A percentile compares a stretch with the other conserved stretches of the same genome.
These are phyloP conservation scores for Solioccasus polychromus DNA, from an alignment of 768 basidiomycete species.

Conservation along the genomic window DNA sequence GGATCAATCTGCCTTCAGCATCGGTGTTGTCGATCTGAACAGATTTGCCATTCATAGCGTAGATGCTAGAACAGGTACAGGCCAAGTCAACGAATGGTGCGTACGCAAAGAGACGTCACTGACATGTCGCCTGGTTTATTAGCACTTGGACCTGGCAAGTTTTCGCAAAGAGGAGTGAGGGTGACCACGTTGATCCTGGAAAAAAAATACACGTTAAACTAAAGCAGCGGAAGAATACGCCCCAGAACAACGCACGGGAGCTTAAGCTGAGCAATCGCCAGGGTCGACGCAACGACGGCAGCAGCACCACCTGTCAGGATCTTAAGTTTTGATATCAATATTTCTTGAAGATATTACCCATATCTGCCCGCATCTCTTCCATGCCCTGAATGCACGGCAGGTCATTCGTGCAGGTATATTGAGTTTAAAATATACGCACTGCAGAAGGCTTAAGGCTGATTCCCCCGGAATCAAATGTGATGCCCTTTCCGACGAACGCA, in stretches of 20 bases:
- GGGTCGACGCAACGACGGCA: slow-evolving; percentile 64
- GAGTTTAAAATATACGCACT: slow-evolving; percentile 39
- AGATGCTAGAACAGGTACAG: slow-evolving; percentile 45
- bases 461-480: slow-evolving; percentile 88
- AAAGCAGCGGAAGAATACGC: background rate
- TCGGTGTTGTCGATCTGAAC: slow-evolving; percentile 88
- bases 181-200: slow-evolving; percentile 71
- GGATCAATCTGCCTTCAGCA: slow-evolving; percentile 75
- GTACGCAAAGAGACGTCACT: slow-evolving; percentile 18
- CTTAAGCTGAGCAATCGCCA: slow-evolving; percentile 77
- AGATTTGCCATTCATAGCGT: slow-evolving; percentile 87
- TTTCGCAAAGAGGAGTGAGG: slow-evolving; percentile 76
- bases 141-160: slow-evolving; percentile 70
- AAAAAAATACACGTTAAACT: background rate
- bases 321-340: background rate
- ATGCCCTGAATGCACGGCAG: slow-evolving; percentile 49
- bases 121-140: slow-evolving; percentile 85
- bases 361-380: slow-evolving; percentile 85
- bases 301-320: slow-evolving; percentile 65
- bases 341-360: slow-evolving; percentile 52
- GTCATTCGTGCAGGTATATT: background rate
- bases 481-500: slow-evolving; percentile 82
- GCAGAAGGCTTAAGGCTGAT: slow-evolving; percentile 79
- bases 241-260: slow-evolving; percentile 58
- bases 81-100: background rate